phyloP scores from a whole-genome alignment of 371 early-diverging fungal species.

The Mucor piriformis region DNA sequence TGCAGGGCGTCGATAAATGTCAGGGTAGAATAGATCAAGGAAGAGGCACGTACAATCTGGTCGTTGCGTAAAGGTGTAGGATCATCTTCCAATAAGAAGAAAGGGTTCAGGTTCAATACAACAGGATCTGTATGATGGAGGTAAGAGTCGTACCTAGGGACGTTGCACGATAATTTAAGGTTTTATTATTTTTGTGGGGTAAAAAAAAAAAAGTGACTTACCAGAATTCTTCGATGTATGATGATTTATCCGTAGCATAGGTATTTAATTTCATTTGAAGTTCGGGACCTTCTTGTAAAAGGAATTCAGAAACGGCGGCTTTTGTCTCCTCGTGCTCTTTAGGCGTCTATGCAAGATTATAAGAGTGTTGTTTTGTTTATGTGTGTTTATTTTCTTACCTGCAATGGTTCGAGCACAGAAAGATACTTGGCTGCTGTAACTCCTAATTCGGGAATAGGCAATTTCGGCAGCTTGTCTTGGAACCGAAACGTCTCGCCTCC shows the following conservation, averaged over 20 bases:
- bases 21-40: conserved; percentile 54
- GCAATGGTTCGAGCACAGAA: conserved; percentile 71
- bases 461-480: conserved; percentile 67
- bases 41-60: conserved; percentile 53
- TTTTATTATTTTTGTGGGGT: conserved; percentile 15
- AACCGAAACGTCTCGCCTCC: conserved; percentile 48
- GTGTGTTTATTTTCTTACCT: conserved; percentile 33
- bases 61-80: conserved; percentile 53
- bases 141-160: conserved; percentile 51
- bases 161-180: conserved; percentile 3
- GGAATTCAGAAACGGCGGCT: conserved; percentile 69
- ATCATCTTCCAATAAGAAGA: conserved; percentile 56
- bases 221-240: conserved; percentile 64
- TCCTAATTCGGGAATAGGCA: conserved; percentile 87
- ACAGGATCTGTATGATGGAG: conserved; percentile 49
- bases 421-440: conserved; percentile 79
- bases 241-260: conserved; percentile 59
- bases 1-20: conserved; percentile 53
- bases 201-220: conserved; percentile 19
- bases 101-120: conserved; percentile 53
- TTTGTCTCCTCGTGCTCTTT: conserved; percentile 70
- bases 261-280: conserved; percentile 79
- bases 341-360: conserved; percentile 32
- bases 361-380: background rate
- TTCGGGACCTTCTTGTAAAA: conserved; percentile 67